Conservation (phyloP, 2,329 filamentous ascomycete genomes). For the Phialemonium atrogriseum region DNA sequence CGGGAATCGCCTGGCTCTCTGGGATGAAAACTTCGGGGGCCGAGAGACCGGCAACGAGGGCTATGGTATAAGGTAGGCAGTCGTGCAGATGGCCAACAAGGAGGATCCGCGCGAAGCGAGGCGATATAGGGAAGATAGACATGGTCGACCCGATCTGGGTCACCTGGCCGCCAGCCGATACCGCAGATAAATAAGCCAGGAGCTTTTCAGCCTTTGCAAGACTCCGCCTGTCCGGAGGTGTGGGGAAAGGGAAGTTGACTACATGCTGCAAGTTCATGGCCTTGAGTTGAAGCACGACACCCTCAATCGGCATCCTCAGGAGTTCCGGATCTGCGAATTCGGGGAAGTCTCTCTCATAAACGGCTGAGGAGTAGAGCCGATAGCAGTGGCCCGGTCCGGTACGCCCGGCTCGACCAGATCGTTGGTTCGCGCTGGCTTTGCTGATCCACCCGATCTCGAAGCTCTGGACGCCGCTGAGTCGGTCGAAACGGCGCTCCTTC, state of each 20-base stretch:
- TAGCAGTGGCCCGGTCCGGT: conserved; percentile 96
- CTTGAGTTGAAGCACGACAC: conserved; percentile 87
- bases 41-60: conserved; percentile 79
- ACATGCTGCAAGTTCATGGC: conserved; percentile 87
- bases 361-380: conserved; percentile 84
- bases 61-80: conserved; percentile 78
- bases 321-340: conserved; percentile 86
- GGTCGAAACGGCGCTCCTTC: conserved; percentile 86
- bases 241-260: conserved; percentile 93
- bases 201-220: conserved; percentile 80
- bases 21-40: conserved; percentile 82
- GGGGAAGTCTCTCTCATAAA: conserved; percentile 83
- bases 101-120: conserved; percentile 87
- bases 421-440: conserved; percentile 89
- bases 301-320: conserved; percentile 83
- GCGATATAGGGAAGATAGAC: conserved; percentile 82
- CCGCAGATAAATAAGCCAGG: conserved; percentile 75
- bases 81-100: conserved; percentile 75
- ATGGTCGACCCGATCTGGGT: conserved; percentile 75
- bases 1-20: conserved; percentile 66
- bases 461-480: conserved; percentile 84
- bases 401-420: conserved; percentile 87
- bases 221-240: conserved; percentile 68
- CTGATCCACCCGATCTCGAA: conserved; percentile 96
- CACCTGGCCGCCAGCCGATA: conserved; percentile 63